Evolutionary conservation across 305 asterid genomes (phyloP).

Genomic region (Plantago coronopus): DNA sequence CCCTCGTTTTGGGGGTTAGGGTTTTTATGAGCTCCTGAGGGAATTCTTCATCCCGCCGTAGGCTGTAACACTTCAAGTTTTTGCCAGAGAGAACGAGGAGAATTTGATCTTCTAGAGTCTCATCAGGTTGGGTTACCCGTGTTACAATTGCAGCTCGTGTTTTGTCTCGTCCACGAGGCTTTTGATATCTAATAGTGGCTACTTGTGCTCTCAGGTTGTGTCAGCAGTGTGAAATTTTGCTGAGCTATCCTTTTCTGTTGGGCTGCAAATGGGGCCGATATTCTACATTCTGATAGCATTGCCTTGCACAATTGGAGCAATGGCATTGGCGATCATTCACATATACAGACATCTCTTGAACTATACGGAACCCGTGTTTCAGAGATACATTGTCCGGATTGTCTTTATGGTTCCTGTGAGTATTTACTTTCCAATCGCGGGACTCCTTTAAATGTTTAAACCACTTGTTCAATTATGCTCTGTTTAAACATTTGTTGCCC

Average conservation of each 20-base stretch:
- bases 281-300: slow-evolving; percentile 74
- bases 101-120: slow-evolving; percentile 7
- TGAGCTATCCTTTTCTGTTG: not conserved
- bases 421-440: slow-evolving; percentile 13
- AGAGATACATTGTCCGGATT: slow-evolving; percentile 92
- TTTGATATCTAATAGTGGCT: slow-evolving; percentile 18
- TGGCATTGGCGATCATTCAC: slow-evolving; percentile 67
- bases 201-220: slow-evolving; percentile 23
- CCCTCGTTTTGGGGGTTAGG: slow-evolving; percentile 25
- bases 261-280: slow-evolving; percentile 66
- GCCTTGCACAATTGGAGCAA: slow-evolving; percentile 88
- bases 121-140: slow-evolving; percentile 26
- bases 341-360: slow-evolving; percentile 89
- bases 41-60: not conserved
- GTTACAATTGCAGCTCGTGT: not conserved
- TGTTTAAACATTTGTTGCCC: slow-evolving; percentile 5
- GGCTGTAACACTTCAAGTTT: not conserved
- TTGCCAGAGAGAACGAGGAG: not conserved
- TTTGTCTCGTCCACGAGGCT: slow-evolving; percentile 7
- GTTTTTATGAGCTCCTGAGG: slow-evolving; percentile 13
- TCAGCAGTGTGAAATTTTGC: slow-evolving; percentile 17
- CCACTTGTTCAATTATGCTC: not conserved
- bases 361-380: slow-evolving; percentile 95
- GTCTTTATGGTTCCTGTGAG: slow-evolving; percentile 99
- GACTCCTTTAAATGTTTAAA: not conserved